Evolutionary conservation across 2,329 filamentous ascomycete genomes (phyloP).

Genomic region (Talaromyces sp.): DNA sequence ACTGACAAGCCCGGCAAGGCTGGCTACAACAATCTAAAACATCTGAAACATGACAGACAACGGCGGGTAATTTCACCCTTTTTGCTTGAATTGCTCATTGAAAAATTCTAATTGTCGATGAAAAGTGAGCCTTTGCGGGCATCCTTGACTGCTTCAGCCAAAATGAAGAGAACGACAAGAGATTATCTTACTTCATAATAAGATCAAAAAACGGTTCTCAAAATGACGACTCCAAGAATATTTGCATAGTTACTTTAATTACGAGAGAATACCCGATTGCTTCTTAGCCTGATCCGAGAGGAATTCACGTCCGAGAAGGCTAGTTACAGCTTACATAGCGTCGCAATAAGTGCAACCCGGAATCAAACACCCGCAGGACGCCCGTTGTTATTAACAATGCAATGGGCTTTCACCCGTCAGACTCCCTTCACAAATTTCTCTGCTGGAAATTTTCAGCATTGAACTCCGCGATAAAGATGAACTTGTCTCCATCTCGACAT

Average conservation of each 20-base stretch:
- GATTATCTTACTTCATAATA: background rate
- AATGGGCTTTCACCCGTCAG: background rate
- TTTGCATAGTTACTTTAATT: too few relatives aligned
- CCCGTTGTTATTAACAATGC: background rate
- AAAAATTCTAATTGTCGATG: background rate
- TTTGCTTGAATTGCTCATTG: background rate
- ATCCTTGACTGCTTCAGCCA: background rate
- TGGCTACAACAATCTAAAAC: background rate
- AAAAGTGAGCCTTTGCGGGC: background rate
- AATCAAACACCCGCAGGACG: background rate
- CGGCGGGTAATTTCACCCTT: background rate
- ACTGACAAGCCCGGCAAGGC: background rate
- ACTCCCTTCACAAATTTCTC: background rate
- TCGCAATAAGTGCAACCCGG: too few relatives aligned
- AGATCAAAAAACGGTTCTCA: background rate
- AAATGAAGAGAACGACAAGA: background rate
- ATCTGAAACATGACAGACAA: background rate
- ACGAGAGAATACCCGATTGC: background rate
- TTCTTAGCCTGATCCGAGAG: too few relatives aligned
- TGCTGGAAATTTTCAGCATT: too few relatives aligned
- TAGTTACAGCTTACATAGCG: too few relatives aligned
- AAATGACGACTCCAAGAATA: too few relatives aligned
- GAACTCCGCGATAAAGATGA: background rate
- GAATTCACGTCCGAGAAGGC: too few relatives aligned
- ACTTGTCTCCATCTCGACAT: background rate